Percentiles rank a stretch among this genome's conserved stretches.
Evolutionary conservation across 2,329 filamentous ascomycete genomes (phyloP).

Genomic region (Cladosporium halotolerans): DNA sequence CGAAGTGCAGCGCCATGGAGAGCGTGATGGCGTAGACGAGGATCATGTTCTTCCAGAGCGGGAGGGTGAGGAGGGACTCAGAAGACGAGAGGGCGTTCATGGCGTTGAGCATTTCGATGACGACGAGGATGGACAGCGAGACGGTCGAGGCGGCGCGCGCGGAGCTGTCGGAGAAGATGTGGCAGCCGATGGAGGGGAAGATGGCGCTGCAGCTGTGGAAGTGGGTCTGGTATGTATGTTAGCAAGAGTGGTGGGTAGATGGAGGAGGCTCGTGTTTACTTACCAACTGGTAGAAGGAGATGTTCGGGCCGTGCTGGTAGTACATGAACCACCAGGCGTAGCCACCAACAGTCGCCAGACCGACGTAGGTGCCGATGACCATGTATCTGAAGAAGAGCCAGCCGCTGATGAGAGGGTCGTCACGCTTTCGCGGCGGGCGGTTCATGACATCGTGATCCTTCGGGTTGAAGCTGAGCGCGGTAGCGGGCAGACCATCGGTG

Average conservation of each 20-base stretch:
- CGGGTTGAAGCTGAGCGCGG: slow-evolving; percentile 94
- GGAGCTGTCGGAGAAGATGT: slow-evolving; percentile 82
- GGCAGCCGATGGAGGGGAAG: slow-evolving; percentile 84
- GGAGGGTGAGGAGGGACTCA: slow-evolving; percentile 86
- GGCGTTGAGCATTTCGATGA: slow-evolving; percentile 99
- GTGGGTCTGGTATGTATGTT: slow-evolving; percentile 48
- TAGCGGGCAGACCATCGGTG: slow-evolving; percentile 92
- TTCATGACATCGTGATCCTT: slow-evolving; percentile 98
- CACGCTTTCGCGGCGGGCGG: slow-evolving; percentile 80
- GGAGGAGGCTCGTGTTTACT: slow-evolving; percentile 21
- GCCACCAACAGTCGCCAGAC: slow-evolving; percentile 86
- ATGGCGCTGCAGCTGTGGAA: slow-evolving; percentile 87
- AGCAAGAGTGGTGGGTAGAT: slow-evolving; percentile 1
- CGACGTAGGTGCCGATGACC: slow-evolving; percentile 92
- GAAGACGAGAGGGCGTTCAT: slow-evolving; percentile 96
- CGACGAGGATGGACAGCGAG: slow-evolving; percentile 82
- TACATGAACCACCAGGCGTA: slow-evolving; percentile 99
- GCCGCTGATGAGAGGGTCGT: slow-evolving; percentile 84
- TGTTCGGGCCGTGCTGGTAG: slow-evolving; percentile 82
- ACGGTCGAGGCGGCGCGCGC: slow-evolving; percentile 88
- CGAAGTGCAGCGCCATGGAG: slow-evolving; percentile 93
- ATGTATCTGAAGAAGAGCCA: slow-evolving; percentile 98
- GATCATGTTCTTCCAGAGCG: slow-evolving; percentile 98
- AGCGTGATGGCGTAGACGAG: slow-evolving; percentile 89
- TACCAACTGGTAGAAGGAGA: slow-evolving; percentile 78